Evolutionary conservation across 768 basidiomycete species (phyloP).

Genomic region (Mycena olivaceomarginata): DNA sequence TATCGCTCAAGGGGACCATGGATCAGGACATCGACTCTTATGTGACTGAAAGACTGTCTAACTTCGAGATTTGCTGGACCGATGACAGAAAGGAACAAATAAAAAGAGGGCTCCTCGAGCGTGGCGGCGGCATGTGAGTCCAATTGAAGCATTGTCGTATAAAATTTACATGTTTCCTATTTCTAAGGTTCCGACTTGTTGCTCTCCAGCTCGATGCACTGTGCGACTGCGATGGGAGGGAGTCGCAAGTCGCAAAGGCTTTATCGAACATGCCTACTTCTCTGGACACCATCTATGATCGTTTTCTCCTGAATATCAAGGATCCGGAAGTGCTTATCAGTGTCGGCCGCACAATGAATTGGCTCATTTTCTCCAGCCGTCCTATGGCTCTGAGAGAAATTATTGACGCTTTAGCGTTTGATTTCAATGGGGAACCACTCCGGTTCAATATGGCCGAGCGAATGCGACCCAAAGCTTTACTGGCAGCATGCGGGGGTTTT

Average conservation of each 20-base stretch:
- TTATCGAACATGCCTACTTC: constrained; percentile 41
- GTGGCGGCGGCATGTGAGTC: background rate
- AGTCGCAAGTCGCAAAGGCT: constrained; percentile 34
- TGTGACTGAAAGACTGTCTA: background rate
- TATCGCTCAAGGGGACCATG: constrained; percentile 4
- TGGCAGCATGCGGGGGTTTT: background rate
- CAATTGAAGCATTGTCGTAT: background rate
- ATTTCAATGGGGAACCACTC: background rate
- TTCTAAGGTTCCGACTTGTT: constrained; percentile 49
- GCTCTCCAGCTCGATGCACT: constrained; percentile 47
- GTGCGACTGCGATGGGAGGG: constrained; percentile 31
- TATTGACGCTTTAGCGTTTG: constrained; percentile 37
- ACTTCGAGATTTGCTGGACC: background rate
- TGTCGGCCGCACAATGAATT: constrained; percentile 44
- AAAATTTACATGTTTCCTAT: background rate
- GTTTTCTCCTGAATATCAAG: background rate
- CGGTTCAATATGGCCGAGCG: background rate
- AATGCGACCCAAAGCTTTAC: background rate
- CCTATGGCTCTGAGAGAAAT: constrained; percentile 46
- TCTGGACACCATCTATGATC: background rate
- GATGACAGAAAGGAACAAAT: background rate
- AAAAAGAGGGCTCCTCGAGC: background rate
- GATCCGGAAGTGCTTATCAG: background rate
- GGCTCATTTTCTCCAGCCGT: constrained; percentile 39
- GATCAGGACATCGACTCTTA: background rate